Percentiles rank a stretch among this genome's conserved stretches.
Conservation (phyloP, 257 asterid genomes). For the Datura wrightii region DNA sequence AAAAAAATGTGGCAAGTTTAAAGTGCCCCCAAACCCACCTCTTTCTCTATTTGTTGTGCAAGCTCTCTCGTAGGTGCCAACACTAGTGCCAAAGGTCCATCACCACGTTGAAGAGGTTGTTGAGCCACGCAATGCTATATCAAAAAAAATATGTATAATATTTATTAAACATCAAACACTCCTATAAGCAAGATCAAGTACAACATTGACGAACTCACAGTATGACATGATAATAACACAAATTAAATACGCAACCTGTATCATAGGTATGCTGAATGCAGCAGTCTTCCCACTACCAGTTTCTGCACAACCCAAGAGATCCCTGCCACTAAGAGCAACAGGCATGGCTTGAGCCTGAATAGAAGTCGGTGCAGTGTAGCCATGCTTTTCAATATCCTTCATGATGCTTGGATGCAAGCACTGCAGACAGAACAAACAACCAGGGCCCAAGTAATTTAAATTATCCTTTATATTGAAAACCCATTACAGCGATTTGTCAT, state of each 20-base stretch:
- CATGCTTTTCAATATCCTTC: slow-evolving; percentile 81
- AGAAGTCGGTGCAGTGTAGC: slow-evolving; percentile 80
- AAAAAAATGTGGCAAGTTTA: neutral
- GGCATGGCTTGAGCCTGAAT: slow-evolving; percentile 97
- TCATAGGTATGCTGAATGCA: slow-evolving; percentile 85
- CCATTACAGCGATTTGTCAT: neutral
- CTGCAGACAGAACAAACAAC: slow-evolving; percentile 48
- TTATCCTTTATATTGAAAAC: slow-evolving; percentile 19
- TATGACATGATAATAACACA: slow-evolving; percentile 20
- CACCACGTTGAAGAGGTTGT: slow-evolving; percentile 79
- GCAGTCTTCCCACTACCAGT: slow-evolving; percentile 95
- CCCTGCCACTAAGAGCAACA: slow-evolving; percentile 84
- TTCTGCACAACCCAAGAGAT: slow-evolving; percentile 93
- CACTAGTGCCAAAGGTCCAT: slow-evolving; percentile 91
- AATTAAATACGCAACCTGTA: slow-evolving; percentile 61
- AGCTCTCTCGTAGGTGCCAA: slow-evolving; percentile 94
- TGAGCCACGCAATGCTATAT: slow-evolving; percentile 83
- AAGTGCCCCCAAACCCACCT: slow-evolving; percentile 51
- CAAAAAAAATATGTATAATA: neutral
- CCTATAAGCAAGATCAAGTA: slow-evolving; percentile 6
- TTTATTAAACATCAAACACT: slow-evolving; percentile 4
- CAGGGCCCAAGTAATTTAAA: slow-evolving; percentile 6
- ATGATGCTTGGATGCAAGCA: slow-evolving; percentile 71
- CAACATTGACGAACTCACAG: neutral
- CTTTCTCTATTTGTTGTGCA: slow-evolving; percentile 94